These are phyloP conservation scores for Zasmidium citrigriseum DNA, from an alignment of 2,329 filamentous ascomycete species.

Conservation along the genomic window DNA sequence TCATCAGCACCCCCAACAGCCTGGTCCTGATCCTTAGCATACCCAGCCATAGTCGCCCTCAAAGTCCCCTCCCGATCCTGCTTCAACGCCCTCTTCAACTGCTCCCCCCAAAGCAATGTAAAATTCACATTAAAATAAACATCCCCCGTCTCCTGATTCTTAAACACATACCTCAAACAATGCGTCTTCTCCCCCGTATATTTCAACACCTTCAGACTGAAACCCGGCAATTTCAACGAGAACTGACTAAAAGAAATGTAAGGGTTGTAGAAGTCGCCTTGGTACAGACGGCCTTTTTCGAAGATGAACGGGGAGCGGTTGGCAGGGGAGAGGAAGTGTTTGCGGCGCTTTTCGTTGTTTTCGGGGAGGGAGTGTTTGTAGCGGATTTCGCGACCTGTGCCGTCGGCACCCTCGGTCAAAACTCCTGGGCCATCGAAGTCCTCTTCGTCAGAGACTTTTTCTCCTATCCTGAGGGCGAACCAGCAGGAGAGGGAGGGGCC, in stretches of 20 bases:
- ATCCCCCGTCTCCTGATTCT: conserved; percentile 43
- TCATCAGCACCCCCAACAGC: neutral
- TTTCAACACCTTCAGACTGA: conserved; percentile 46
- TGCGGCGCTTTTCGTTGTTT: conserved; percentile 46
- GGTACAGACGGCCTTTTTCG: conserved; percentile 46
- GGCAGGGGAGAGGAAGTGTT: conserved; percentile 41
- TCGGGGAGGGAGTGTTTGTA: conserved; percentile 37
- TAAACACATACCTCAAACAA: conserved; percentile 48
- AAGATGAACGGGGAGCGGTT: conserved; percentile 43
- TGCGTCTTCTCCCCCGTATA: conserved; percentile 53
- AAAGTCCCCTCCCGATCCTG: conserved; percentile 25
- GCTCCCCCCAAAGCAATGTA: conserved; percentile 46
- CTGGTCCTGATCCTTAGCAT: neutral
- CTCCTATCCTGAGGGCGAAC: conserved; percentile 35
- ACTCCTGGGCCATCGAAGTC: conserved; percentile 32
- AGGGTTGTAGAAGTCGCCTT: conserved; percentile 51
- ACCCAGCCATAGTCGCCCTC: neutral
- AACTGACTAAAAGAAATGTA: conserved; percentile 52
- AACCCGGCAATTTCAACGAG: conserved; percentile 46
- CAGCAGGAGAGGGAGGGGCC: conserved; percentile 59
- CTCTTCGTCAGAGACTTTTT: conserved; percentile 19
- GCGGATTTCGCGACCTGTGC: conserved; percentile 36
- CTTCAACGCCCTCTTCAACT: conserved; percentile 39
- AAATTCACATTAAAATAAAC: conserved; percentile 49
- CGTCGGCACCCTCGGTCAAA: conserved; percentile 44